Evolutionary conservation across 495 filamentous ascomycete species (phyloP).

Genomic region (Articulospora tetracladia): DNA sequence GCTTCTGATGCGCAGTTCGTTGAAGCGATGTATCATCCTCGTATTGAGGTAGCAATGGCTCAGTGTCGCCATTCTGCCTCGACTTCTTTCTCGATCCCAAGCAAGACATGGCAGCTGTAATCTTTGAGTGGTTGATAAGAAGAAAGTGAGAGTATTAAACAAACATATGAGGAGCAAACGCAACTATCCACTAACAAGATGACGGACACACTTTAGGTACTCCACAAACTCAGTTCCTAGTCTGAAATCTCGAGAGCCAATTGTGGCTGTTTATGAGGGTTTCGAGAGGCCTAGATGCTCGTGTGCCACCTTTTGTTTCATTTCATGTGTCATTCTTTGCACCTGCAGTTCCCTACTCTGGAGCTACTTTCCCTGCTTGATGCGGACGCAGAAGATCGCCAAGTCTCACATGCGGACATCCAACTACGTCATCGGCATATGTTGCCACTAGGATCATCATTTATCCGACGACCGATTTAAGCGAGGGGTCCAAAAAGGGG

Average conservation of each 20-base stretch:
- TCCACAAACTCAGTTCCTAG: not conserved
- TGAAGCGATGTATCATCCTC: slow-evolving; percentile 78
- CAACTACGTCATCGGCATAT: not conserved
- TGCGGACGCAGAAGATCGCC: not conserved
- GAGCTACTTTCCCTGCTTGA: not conserved
- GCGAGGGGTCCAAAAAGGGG: too few relatives aligned
- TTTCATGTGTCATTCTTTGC: not conserved
- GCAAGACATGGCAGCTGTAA: slow-evolving; percentile 22
- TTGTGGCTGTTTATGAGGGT: not conserved
- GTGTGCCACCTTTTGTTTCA: not conserved
- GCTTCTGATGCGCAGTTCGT: slow-evolving; percentile 72
- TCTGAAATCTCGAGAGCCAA: not conserved
- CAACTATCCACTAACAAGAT: not conserved
- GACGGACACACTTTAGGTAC: not conserved
- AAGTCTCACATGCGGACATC: not conserved
- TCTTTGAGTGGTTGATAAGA: not conserved
- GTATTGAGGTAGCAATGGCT: slow-evolving; percentile 82
- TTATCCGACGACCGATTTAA: too few relatives aligned
- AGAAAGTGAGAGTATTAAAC: not conserved
- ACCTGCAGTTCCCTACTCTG: not conserved
- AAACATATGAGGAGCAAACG: not conserved
- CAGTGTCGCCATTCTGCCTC: slow-evolving; percentile 44
- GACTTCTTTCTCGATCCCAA: slow-evolving; percentile 33
- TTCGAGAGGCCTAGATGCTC: not conserved
- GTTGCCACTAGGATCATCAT: too few relatives aligned